A percentile compares a stretch with the other conserved stretches of the same genome.
These are phyloP conservation scores for Fulvia fulva DNA, from an alignment of 2,329 filamentous ascomycete species.

Conservation along the genomic window DNA sequence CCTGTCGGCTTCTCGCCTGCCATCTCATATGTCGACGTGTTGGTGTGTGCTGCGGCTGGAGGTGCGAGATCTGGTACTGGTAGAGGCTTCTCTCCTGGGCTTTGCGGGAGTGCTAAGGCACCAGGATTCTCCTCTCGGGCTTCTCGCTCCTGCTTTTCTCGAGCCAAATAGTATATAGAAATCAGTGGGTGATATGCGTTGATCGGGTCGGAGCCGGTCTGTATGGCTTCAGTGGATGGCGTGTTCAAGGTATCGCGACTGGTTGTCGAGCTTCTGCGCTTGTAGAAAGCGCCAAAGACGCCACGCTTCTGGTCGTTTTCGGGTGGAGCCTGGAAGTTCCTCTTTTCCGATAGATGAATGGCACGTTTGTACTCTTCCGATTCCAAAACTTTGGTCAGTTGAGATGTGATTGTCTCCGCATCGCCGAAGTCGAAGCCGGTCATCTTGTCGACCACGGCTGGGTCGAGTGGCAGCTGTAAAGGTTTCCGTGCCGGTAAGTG, in stretches of 20 bases:
- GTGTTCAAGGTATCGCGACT: conserved; percentile 82
- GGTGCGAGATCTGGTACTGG: conserved; percentile 71
- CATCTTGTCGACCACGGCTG: conserved; percentile 84
- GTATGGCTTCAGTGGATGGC: conserved; percentile 80
- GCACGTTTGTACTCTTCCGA: conserved; percentile 92
- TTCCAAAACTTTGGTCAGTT: conserved; percentile 81
- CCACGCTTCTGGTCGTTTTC: conserved; percentile 81
- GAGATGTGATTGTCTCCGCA: conserved; percentile 73
- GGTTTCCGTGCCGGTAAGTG: conserved; percentile 80
- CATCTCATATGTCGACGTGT: conserved; percentile 79
- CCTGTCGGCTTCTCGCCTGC: conserved; percentile 83
- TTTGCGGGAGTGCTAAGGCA: conserved; percentile 53
- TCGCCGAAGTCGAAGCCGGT: conserved; percentile 96
- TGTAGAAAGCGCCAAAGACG: conserved; percentile 91
- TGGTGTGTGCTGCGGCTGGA: conserved; percentile 85
- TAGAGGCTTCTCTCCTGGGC: conserved; percentile 54
- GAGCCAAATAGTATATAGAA: conserved; percentile 94
- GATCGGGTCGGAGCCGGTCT: conserved; percentile 77
- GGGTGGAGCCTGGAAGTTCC: conserved; percentile 56
- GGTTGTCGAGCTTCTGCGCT: conserved; percentile 80
- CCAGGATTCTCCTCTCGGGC: conserved; percentile 56
- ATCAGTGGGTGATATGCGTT: conserved; percentile 91
- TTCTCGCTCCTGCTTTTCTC: conserved; percentile 87
- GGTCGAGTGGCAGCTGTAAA: conserved; percentile 76
- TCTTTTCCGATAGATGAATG: conserved; percentile 65